Conservation (phyloP, 768 basidiomycete species). For the Hirschioporus abietinus region DNA sequence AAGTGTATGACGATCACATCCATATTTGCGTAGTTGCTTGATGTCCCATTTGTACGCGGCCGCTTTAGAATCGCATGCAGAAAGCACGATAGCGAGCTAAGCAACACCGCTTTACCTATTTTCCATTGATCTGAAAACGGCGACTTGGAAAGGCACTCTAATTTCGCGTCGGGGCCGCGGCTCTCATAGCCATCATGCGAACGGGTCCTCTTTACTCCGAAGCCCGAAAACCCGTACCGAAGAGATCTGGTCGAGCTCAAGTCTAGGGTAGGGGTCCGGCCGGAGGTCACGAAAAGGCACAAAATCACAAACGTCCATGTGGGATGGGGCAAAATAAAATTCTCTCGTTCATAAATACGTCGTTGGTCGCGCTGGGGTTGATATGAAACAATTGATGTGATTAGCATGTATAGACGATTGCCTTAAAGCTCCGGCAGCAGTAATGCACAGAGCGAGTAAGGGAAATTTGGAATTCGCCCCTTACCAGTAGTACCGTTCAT, state of each 20-base stretch:
- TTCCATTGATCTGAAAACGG: not conserved
- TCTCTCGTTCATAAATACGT: not conserved
- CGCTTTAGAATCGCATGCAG: not conserved
- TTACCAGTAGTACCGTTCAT: not conserved
- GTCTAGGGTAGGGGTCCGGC: not conserved
- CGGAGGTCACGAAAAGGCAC: not conserved
- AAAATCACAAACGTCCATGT: not conserved
- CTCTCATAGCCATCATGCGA: too few species aligned
- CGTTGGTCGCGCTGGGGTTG: not conserved
- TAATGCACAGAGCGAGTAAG: not conserved
- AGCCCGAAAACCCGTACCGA: not conserved
- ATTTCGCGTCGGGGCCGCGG: too few species aligned
- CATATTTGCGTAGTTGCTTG: not conserved
- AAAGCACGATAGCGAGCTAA: not conserved
- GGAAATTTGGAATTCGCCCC: not conserved
- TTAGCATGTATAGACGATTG: not conserved
- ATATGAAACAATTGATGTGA: not conserved
- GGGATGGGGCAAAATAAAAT: not conserved
- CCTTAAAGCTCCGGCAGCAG: not conserved
- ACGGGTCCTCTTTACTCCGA: not conserved
- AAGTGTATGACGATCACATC: not conserved
- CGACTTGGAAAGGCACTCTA: not conserved
- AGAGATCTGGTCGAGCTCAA: not conserved
- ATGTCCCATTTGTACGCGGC: not conserved
- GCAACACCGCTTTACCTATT: not conserved